These are phyloP conservation scores for Pseudophaeomoniella oleicola DNA, from an alignment of 2,329 filamentous ascomycete genomes.

Conservation along the genomic window DNA sequence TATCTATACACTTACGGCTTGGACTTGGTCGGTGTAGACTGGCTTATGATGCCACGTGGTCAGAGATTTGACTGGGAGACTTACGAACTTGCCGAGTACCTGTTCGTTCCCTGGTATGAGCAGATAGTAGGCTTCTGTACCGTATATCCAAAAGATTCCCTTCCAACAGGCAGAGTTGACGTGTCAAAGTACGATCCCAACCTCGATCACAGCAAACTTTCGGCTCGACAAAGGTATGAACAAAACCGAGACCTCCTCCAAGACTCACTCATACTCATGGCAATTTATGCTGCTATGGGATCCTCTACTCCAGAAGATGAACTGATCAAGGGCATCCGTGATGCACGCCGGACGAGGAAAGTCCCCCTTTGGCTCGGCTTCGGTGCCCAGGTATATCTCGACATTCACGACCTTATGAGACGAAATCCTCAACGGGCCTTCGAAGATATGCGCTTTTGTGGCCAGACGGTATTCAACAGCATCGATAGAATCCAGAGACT, in stretches of 20 bases:
- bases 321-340: constrained; percentile 20
- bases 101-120: constrained; percentile 8
- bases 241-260: constrained; percentile 22
- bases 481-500: constrained; percentile 17
- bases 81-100: constrained; percentile 7
- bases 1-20: not conserved
- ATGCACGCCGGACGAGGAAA: constrained; percentile 15
- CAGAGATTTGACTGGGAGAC: constrained; percentile 9
- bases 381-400: constrained; percentile 26
- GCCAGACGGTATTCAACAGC: constrained; percentile 10
- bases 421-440: constrained; percentile 5
- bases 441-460: constrained; percentile 5
- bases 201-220: constrained; percentile 10
- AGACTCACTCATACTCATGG: constrained; percentile 13
- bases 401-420: constrained; percentile 22
- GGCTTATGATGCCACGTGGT: not conserved
- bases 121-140: constrained; percentile 5
- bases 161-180: constrained; percentile 7
- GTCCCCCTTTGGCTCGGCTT: constrained; percentile 25
- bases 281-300: constrained; percentile 11
- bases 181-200: constrained; percentile 7
- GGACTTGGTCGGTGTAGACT: not conserved
- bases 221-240: constrained; percentile 16
- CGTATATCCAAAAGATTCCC: constrained; percentile 2
- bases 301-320: too few species aligned